Evolutionary conservation across 2,329 filamentous ascomycete species (phyloP).

Genomic region (Juglanconis juglandina): DNA sequence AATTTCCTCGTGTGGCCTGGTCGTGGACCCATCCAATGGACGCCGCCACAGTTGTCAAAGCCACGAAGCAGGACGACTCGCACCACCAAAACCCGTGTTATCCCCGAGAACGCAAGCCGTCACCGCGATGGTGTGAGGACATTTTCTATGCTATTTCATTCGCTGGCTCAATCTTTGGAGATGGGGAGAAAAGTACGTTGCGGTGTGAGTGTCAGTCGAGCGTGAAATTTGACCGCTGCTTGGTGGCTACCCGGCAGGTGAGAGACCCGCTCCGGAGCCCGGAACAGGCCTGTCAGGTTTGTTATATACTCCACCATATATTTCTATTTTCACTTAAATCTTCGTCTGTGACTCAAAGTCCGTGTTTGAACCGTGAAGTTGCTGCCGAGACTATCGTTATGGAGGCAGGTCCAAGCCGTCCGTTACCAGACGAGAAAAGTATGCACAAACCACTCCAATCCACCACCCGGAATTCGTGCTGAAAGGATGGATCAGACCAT

Average conservation of each 20-base stretch:
- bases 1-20: too few species aligned
- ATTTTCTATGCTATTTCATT: neutral
- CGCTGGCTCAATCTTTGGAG: neutral
- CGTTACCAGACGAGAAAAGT: neutral
- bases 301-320: neutral
- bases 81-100: neutral
- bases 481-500: neutral
- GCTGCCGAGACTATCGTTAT: neutral
- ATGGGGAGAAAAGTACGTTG: neutral
- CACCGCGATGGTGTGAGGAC: neutral
- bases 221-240: constrained; percentile 5
- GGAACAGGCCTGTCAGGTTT: neutral
- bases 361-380: neutral
- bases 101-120: neutral
- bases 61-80: neutral
- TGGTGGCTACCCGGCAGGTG: neutral
- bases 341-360: neutral
- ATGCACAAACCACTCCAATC: neutral
- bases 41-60: too few species aligned
- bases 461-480: neutral
- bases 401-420: neutral
- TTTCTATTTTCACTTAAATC: neutral
- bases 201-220: neutral
- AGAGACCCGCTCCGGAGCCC: neutral
- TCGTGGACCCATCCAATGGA: too few species aligned